Base-by-base conservation (phyloP, 768 basidiomycete genomes). In the Xerocomus spinulosus region DNA sequence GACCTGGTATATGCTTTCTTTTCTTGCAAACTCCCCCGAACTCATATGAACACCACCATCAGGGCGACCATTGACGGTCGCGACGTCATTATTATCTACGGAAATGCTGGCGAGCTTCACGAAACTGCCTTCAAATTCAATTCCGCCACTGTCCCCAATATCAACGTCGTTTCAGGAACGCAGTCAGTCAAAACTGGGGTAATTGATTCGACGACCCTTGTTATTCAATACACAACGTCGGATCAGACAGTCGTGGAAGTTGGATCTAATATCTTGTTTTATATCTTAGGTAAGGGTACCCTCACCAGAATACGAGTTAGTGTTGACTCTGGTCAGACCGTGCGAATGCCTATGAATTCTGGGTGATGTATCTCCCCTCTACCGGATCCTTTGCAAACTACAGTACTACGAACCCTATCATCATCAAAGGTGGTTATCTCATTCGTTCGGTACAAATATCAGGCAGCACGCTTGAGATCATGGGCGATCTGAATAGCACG, bases 21-120 rank as follows among this genome's bases (percentile, higher is more conserved):
- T 38, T 25, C 2, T 18, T 21, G 21, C 38, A 6, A 20, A 20
- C 9, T 28, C 18, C 7, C 25, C 21, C 36, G 20, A 20, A 9
- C 29, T 51, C 18, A 57, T 13, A 23, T 5, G 3, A 15, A 46
- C 33, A 13, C 28, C 14, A 10, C 15, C 4, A 35, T 39, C 26
- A 77, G 77, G 77, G 73, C 71, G 20, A 73, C 71, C 2, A 74
- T 77, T 32, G 75, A 78, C 44, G 62, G 64, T n/a, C 69, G 73
- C 10, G 75, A 77, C 38, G 54, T 77, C 24, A 71, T 79, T 36
- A 17, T 79, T 25, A 49, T 77, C 20, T 79, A 79, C 46, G 77
- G 75, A 26, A 73, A 75, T 45, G 55, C 62, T 5, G 30, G 71
- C 20, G 73, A 77, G 50, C 64, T 75, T 26, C 75, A 78, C 41